phyloP scores from a whole-genome alignment of 2,329 filamentous ascomycete species.

The Phoma herbarum region DNA sequence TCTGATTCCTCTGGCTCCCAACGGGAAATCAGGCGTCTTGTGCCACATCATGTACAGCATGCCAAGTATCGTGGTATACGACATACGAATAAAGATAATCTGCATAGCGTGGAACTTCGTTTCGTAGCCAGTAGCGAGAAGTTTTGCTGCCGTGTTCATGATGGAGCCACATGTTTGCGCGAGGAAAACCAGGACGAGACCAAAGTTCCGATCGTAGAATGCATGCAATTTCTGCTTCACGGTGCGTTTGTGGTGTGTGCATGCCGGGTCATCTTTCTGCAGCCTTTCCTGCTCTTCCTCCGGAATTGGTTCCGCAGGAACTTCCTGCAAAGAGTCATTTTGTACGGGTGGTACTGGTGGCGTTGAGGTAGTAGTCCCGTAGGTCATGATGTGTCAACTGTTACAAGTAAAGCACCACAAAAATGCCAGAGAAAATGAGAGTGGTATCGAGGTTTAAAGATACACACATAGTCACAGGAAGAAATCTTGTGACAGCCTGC shows the following conservation, averaged over 20 bases:
- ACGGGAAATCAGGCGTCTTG: constrained; percentile 46
- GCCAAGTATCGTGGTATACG: constrained; percentile 72
- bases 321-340: constrained; percentile 7
- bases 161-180: constrained; percentile 52
- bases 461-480: constrained; percentile 1
- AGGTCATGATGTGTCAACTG: constrained; percentile 19
- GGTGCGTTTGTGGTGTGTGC: constrained; percentile 1
- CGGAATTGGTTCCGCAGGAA: constrained; percentile 15
- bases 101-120: constrained; percentile 47
- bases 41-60: constrained; percentile 75
- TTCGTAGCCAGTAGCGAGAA: constrained; percentile 37
- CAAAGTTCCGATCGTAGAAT: constrained; percentile 38
- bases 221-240: constrained; percentile 14
- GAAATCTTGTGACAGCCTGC: constrained; percentile 4
- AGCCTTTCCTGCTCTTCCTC: constrained; percentile 11
- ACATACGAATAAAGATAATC: constrained; percentile 81
- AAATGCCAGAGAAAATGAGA: background rate
- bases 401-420: background rate
- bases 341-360: background rate
- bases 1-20: constrained; percentile 32
- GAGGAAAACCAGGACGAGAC: constrained; percentile 35
- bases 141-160: constrained; percentile 39
- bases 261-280: constrained; percentile 15
- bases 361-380: constrained; percentile 20
- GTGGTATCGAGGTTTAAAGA: background rate